Conservation (phyloP, 495 filamentous ascomycete species). For the Penicillium antarcticum region DNA sequence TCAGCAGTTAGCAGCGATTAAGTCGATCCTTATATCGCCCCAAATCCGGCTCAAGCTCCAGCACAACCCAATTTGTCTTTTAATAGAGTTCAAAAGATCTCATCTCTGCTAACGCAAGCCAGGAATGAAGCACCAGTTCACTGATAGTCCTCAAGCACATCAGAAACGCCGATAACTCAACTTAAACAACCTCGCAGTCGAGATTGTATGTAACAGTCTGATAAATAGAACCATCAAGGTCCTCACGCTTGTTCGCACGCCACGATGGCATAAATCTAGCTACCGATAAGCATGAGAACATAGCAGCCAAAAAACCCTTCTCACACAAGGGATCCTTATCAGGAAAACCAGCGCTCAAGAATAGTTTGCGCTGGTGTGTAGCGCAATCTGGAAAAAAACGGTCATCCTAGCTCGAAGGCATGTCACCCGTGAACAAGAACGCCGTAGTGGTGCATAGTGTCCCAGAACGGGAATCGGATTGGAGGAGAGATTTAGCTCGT, state of each 20-base stretch:
- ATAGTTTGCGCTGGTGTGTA: not conserved
- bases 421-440: not conserved
- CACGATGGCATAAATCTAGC: not conserved
- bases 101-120: not conserved
- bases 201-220: conserved; percentile 3
- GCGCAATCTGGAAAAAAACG: not conserved
- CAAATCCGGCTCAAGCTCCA: not conserved
- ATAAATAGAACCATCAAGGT: not conserved
- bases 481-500: conserved; percentile 1
- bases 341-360: not conserved
- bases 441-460: too few relatives aligned
- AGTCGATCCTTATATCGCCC: not conserved
- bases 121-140: not conserved
- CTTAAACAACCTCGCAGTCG: not conserved
- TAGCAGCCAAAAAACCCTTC: not conserved
- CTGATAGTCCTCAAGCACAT: not conserved
- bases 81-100: not conserved
- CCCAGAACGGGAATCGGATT: not conserved
- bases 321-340: not conserved
- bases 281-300: not conserved
- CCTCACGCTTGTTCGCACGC: not conserved
- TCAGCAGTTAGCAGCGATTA: not conserved
- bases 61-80: not conserved
- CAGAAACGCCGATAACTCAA: not conserved
- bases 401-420: not conserved